Base-by-base conservation (phyloP, 495 filamentous ascomycete genomes). In the Gamarada debralockiae region DNA sequence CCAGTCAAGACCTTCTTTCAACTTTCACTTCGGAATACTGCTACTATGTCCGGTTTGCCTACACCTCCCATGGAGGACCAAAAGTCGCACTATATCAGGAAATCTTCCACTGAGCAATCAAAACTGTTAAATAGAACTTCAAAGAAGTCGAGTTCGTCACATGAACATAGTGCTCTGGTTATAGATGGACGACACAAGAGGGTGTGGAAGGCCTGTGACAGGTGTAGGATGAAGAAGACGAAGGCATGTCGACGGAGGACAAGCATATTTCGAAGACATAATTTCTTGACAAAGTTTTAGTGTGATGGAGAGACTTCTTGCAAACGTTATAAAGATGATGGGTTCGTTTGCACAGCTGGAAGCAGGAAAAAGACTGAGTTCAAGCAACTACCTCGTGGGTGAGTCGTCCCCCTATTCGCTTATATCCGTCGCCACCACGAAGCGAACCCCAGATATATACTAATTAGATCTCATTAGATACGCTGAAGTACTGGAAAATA, bases 161-260 rank as follows among this genome's bases (percentile, higher is more conserved):
- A 67, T 51, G 67, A 74, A 17, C 64, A 71, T 53, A 53, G 50
- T 31, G 60, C 70, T 54, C 54, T 59, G 29, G 61, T 48, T 0
- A 37, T 71, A 33, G 75, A 81, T 57, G 73, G 67, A 48, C 70
- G 75, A 53, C 75, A 79, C 58, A 85, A 85, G 64, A 71, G 83
- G 54, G 83, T 86, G 34, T 84, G 82, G 73, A 86, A 85, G 67
- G 83, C 83, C 20, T 86, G 83, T 56, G 83, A 86, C 66, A 71
- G 83, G 56, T 86, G 83, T 73, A 71, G 83, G 53, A 79, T 85
- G 69, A 86, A 85, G 71, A 86, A 86, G 67, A 84, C 78, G 54
- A 86, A 86, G 78, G 81, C 80, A 67, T 42, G 67, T 57, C n/a
- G 8, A 34, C 8, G 18, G 17, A 44, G 22, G 22, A 7, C 41